Evolutionary conservation across 345 rosid species (phyloP).

Genomic region (Salix dunnii): DNA sequence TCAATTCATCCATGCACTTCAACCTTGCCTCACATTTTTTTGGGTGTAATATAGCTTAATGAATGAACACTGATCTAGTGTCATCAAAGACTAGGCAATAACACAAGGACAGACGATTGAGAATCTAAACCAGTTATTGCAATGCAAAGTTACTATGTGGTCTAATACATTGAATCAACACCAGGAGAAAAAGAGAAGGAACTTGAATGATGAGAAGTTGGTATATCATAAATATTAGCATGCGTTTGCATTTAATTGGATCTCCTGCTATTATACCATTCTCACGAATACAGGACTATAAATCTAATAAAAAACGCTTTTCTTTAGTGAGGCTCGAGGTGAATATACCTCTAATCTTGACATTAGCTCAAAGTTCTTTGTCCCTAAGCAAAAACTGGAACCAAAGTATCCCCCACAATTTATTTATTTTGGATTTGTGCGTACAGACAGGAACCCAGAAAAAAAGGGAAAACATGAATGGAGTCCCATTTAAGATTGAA

Average conservation of each 20-base stretch:
- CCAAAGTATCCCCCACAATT: neutral
- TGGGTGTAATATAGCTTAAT: neutral
- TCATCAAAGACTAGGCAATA: neutral
- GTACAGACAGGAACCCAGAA: conserved; percentile 18
- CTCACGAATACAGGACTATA: neutral
- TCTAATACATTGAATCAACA: neutral
- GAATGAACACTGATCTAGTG: neutral
- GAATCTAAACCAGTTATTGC: neutral
- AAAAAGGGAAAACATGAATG: neutral
- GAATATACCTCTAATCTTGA: neutral
- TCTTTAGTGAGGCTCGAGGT: neutral
- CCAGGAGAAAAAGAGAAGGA: neutral
- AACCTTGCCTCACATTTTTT: neutral
- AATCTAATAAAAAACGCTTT: neutral
- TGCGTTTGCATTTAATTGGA: neutral
- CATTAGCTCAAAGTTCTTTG: neutral
- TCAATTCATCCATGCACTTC: neutral
- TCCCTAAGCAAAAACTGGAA: neutral
- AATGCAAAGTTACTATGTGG: neutral
- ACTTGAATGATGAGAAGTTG: neutral
- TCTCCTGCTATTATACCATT: neutral
- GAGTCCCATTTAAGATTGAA: neutral
- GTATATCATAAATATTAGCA: neutral
- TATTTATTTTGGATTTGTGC: neutral
- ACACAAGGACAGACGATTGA: neutral